Base-by-base conservation (phyloP, 257 asterid species). In the Oldenlandia corymbosa region DNA sequence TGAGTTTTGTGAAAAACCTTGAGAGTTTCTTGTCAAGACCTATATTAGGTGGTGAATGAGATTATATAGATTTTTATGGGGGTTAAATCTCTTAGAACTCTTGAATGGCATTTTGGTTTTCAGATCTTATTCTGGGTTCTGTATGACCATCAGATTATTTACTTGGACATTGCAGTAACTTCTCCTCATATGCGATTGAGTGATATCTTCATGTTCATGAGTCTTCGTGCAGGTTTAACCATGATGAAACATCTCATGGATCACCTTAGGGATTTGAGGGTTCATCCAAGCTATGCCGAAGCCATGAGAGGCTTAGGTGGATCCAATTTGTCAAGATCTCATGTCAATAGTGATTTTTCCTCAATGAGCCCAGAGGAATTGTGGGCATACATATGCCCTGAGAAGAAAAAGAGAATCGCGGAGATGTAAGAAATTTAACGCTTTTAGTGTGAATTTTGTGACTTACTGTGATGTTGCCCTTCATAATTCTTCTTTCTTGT, bases 221-320 rank as follows among this genome's bases (percentile, higher is more conserved):
- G 43, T 45, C 23, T 31, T 68, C 34, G 30, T 24, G 17, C 21
- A 68, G 73, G 73, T 58, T 59, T 20, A 8, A 60, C 55, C 11
- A 60, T 68, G 67, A 60, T 68, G 73, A 54, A 68, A 55, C 32
- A 68, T 28, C 61, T 68, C 20, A 60, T 21, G 17, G 60, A 58
- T 47, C 54, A 68, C 7, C 54, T 59, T 0, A 27, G 60, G 62
- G 60, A 60, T 50, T 57, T 61, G 23, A 21, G 36, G 45, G 65
- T 24, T 32, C 36, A 41, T 10, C 53, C 54, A 20, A 57, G 39
- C 54, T 37, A 12, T 10, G 46, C 54, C 0, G 61, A 60, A 23
- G 26, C 58, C 42, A 49, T 34, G 26, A 14, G 27, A 16, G 48
- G 37, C 28, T 34, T 68, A 37, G 54, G 9, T 37, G 57, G 60